Percentiles rank a stretch among this genome's conserved stretches.
These are phyloP conservation scores for Trametes coccinea DNA, from an alignment of 768 basidiomycete genomes.

Conservation along the genomic window DNA sequence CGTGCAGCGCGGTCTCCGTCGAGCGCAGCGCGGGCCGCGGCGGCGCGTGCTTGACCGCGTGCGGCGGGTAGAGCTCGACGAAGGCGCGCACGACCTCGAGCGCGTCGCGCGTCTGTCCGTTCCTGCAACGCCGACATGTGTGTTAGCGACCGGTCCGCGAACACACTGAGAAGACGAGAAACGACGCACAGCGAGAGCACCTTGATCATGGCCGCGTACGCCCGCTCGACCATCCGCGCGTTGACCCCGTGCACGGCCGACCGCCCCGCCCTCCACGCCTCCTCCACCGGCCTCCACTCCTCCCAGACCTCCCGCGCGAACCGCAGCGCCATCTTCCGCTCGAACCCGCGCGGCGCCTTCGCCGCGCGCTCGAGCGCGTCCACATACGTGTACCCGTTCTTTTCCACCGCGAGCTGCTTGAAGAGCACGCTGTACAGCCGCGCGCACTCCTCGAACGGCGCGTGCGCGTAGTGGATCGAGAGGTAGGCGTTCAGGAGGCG, in stretches of 20 bases:
- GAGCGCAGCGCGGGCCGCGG: constrained; percentile 54
- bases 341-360: constrained; percentile 40
- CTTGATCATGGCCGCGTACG: constrained; percentile 69
- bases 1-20: constrained; percentile 56
- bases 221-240: constrained; percentile 63
- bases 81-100: constrained; percentile 62
- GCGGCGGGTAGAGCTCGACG: constrained; percentile 63
- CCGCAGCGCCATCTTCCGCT: constrained; percentile 47
- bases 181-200: constrained; percentile 58
- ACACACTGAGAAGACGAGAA: background rate
- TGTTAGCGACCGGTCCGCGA: background rate
- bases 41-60: constrained; percentile 34
- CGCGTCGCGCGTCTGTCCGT: constrained; percentile 42
- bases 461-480: constrained; percentile 68
- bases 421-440: constrained; percentile 55
- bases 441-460: constrained; percentile 47
- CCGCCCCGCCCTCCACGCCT: constrained; percentile 30
- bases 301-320: constrained; percentile 69
- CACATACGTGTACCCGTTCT: constrained; percentile 58
- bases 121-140: constrained; percentile 35
- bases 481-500: constrained; percentile 80
- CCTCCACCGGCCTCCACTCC: constrained; percentile 58
- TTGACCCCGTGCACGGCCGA: constrained; percentile 16
- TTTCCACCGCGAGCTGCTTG: constrained; percentile 39
- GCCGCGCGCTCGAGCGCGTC: constrained; percentile 71